Evolutionary conservation across 1,284 basidiomycete species (phyloP).

Genomic region (Tremellales sp.): DNA sequence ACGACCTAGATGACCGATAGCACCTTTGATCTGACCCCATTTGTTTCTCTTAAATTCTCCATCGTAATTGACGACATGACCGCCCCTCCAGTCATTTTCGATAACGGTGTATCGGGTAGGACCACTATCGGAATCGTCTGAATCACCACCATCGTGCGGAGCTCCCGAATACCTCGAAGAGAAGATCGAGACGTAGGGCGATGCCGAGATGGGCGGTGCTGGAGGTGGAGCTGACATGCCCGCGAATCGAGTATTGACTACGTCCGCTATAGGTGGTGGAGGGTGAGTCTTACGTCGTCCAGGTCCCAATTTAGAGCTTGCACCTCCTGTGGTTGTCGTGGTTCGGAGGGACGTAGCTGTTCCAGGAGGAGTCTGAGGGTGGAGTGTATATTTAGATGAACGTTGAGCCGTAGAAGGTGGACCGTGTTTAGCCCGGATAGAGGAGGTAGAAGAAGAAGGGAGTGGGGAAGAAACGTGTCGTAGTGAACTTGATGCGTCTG

Average conservation of each 20-base stretch:
- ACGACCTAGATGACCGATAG: background rate
- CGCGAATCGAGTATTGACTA: constrained; percentile 21
- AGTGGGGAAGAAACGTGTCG: background rate
- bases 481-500: background rate
- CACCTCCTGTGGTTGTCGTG: too few species aligned
- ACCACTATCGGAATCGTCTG: constrained; percentile 29
- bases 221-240: constrained; percentile 3
- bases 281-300: background rate
- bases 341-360: background rate
- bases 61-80: constrained; percentile 10
- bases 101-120: constrained; percentile 23
- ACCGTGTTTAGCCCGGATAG: background rate
- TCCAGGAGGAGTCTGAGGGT: background rate
- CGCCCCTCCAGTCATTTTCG: constrained; percentile 36
- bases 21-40: constrained; percentile 7
- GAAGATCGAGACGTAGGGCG: constrained; percentile 32
- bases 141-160: constrained; percentile 30
- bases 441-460: background rate
- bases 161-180: constrained; percentile 18
- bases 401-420: too few species aligned
- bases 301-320: background rate
- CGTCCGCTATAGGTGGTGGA: constrained; percentile 23
- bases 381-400: background rate
- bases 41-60: constrained; percentile 6
- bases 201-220: constrained; percentile 1